Percentiles rank a stretch among this genome's conserved stretches.
Evolutionary conservation across 306 rosid genomes (phyloP).

Genomic region (Quercus cerris): DNA sequence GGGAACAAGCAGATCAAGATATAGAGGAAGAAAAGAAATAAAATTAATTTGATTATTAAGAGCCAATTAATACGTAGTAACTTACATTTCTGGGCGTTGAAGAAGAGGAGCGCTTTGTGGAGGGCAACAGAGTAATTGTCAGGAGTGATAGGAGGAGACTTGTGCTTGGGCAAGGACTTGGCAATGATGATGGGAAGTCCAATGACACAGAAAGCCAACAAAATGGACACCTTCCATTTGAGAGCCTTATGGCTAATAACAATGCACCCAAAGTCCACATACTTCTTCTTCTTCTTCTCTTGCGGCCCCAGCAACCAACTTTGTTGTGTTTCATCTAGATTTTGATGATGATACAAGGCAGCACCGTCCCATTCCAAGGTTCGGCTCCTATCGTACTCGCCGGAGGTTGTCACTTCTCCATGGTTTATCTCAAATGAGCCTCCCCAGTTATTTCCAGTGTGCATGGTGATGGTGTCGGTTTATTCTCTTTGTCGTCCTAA

Average conservation of each 20-base stretch:
- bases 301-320: constrained; percentile 48
- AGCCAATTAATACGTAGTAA: neutral
- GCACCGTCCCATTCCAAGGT: constrained; percentile 48
- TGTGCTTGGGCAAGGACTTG: constrained; percentile 37
- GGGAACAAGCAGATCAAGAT: no score
- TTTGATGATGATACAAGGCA: constrained; percentile 27
- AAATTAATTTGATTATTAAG: no score
- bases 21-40: no score
- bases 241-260: constrained; percentile 35
- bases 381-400: neutral
- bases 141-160: constrained; percentile 21
- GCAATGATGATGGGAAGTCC: constrained; percentile 50
- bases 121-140: constrained; percentile 60
- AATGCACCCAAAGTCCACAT: constrained; percentile 62
- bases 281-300: constrained; percentile 25
- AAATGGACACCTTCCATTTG: constrained; percentile 38
- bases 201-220: constrained; percentile 38
- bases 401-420: neutral
- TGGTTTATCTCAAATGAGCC: constrained; percentile 40
- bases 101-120: constrained; percentile 55
- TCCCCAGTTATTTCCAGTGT: constrained; percentile 58
- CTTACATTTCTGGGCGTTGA: constrained; percentile 69
- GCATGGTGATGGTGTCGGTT: constrained; percentile 24
- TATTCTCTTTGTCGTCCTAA: neutral
- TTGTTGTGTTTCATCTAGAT: constrained; percentile 40